phyloP scores from a whole-genome alignment of 495 filamentous ascomycete genomes.

The Trichoderma parareesei region DNA sequence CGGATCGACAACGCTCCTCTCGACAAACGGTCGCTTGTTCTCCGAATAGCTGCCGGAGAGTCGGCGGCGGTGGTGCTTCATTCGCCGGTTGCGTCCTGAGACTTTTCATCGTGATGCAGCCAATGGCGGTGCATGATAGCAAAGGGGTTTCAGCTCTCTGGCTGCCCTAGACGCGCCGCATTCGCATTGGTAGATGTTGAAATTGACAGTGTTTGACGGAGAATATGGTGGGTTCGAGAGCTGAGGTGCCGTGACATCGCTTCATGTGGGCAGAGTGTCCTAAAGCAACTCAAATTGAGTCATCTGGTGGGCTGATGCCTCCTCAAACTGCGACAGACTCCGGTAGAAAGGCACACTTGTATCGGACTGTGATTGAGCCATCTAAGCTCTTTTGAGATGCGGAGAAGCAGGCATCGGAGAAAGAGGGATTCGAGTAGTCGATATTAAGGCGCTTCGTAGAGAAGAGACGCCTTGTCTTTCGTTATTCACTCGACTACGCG shows the following conservation, averaged over 20 bases:
- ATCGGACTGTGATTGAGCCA: not conserved
- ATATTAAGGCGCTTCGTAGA: no score
- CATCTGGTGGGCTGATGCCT: not conserved
- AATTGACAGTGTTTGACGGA: not conserved
- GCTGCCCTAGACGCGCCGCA: not conserved
- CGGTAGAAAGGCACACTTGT: not conserved
- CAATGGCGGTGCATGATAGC: not conserved
- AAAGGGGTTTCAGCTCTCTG: not conserved
- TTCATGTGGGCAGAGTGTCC: not conserved
- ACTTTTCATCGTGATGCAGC: not conserved
- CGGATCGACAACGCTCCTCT: not conserved
- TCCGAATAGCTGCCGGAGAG: not conserved
- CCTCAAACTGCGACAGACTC: not conserved
- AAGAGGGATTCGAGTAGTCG: no score
- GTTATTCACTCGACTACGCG: no score
- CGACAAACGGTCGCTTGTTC: not conserved
- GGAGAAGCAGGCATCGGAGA: no score
- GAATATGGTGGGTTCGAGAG: not conserved
- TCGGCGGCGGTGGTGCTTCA: not conserved
- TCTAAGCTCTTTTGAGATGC: not conserved
- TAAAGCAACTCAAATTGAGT: not conserved
- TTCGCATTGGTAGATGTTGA: slow-evolving; percentile 1
- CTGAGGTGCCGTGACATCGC: not conserved
- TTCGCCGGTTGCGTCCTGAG: not conserved
- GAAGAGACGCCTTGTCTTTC: no score